phyloP scores from a whole-genome alignment of 2,329 filamentous ascomycete genomes.

The Ambrosiella cleistominuta region DNA sequence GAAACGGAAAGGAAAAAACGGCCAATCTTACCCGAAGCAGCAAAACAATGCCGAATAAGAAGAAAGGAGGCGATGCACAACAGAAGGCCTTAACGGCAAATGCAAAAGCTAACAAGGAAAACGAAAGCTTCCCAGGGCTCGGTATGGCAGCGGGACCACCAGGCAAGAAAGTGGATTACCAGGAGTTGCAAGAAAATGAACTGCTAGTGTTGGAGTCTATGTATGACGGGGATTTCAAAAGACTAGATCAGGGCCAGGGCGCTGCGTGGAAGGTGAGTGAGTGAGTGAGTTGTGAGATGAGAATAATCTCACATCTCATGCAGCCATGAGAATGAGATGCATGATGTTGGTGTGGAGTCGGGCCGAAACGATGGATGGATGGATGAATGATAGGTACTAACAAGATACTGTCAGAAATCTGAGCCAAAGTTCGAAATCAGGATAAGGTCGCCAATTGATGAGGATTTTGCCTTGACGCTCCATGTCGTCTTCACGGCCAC shows the following conservation, averaged over 20 bases:
- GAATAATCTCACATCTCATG: background rate
- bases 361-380: too few relatives aligned
- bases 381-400: background rate
- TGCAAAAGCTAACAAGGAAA: background rate
- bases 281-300: too few relatives aligned
- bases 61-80: background rate
- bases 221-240: constrained; percentile 73
- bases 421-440: constrained; percentile 70
- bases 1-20: too few relatives aligned
- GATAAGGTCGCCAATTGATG: constrained; percentile 56
- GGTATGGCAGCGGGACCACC: constrained; percentile 20
- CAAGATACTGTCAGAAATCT: constrained; percentile 39
- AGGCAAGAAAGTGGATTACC: constrained; percentile 45
- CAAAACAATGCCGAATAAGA: too few relatives aligned
- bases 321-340: constrained; percentile 4
- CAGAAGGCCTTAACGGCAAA: background rate
- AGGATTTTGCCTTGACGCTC: constrained; percentile 54
- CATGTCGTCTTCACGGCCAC: constrained; percentile 71
- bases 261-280: constrained; percentile 66
- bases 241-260: constrained; percentile 44
- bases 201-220: constrained; percentile 72
- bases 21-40: too few relatives aligned
- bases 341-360: too few relatives aligned
- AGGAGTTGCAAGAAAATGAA: constrained; percentile 75
- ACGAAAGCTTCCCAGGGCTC: constrained; percentile 30